Conservation (phyloP, 2,329 filamentous ascomycete species). For the Raffaelea albimanens region DNA sequence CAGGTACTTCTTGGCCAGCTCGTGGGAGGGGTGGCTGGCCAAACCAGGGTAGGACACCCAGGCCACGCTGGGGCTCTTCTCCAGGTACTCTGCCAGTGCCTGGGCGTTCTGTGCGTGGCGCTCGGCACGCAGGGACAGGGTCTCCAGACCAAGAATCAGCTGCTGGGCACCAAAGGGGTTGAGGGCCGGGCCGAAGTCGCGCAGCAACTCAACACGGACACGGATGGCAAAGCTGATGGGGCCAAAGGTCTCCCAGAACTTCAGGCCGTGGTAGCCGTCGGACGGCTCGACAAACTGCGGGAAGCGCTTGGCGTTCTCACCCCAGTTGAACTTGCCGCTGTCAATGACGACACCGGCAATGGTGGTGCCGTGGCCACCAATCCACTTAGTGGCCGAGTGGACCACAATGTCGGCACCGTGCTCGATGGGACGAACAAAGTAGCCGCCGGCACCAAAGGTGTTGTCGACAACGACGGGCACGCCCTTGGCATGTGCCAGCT, state of each 20-base stretch:
- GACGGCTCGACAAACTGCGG: constrained; percentile 86
- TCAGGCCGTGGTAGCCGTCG: constrained; percentile 84
- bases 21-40: constrained; percentile 70
- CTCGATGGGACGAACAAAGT: constrained; percentile 76
- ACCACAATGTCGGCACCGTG: constrained; percentile 91
- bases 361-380: constrained; percentile 89
- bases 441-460: constrained; percentile 90
- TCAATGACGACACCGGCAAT: constrained; percentile 82
- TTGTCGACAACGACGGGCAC: constrained; percentile 74
- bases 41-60: constrained; percentile 96
- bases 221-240: constrained; percentile 73
- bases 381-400: constrained; percentile 95
- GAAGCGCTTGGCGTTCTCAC: constrained; percentile 72
- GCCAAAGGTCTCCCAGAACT: constrained; percentile 91
- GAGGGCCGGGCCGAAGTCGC: constrained; percentile 73
- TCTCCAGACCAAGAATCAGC: constrained; percentile 81
- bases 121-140: constrained; percentile 76
- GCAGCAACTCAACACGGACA: constrained; percentile 78
- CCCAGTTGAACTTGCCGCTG: constrained; percentile 91
- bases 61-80: constrained; percentile 71
- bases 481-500: constrained; percentile 61
- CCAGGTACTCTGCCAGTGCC: constrained; percentile 70
- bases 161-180: constrained; percentile 93
- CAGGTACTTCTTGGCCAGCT: constrained; percentile 78
- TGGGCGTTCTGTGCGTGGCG: constrained; percentile 79